Base-by-base conservation (phyloP, 768 basidiomycete genomes). In the Kwoniella europaea region DNA sequence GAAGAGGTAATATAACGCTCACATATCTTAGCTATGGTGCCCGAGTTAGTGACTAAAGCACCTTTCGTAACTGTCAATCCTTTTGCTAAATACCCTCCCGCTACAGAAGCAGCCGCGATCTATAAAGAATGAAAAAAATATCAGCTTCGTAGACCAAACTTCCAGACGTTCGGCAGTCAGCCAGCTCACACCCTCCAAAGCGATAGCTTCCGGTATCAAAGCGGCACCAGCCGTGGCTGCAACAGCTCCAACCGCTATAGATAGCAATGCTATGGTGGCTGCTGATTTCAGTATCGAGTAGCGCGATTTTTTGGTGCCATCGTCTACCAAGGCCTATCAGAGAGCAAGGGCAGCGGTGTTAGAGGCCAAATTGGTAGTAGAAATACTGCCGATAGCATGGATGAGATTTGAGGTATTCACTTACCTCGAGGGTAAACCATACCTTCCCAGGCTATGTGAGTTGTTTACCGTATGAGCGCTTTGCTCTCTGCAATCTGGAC, bases 161-260 rank as follows among this genome's bases (percentile, higher is more conserved):
- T 35, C 35, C 35, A 35, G 35, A 35, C 35, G 6, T 6, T 35
- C 44, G 29, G 61, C 27, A 27, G 16, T 41, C 29, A n/a, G 16
- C 50, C 29, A n/a, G 66, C 79, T 77, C 53, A 77, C 79, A 3
- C 65, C 73, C 52, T 67, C 78, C 5, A 76, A 43, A 1, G 74
- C 71, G 12, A 71, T 74, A 3, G 76, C 67, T 67, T 78, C 79
- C 15, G 80, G 80, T 18, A 82, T 67, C 12, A 82, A 50, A 20
- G 80, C 79, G 2, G 79, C 80, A 18, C 80, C 80, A 43, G 80
- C 80, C 15, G 77, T 78, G 56, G 80, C 80, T 7, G 77, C 80
- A 20, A 76, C 80, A 15, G 78, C 80, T 6, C 76, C 79, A 1
- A 80, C 69, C 0, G 80, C 80, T 52, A 82, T 24, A 2, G 79